Base-by-base conservation (phyloP, 192 early-diverging fungal species). In the Physocladia obscura region DNA sequence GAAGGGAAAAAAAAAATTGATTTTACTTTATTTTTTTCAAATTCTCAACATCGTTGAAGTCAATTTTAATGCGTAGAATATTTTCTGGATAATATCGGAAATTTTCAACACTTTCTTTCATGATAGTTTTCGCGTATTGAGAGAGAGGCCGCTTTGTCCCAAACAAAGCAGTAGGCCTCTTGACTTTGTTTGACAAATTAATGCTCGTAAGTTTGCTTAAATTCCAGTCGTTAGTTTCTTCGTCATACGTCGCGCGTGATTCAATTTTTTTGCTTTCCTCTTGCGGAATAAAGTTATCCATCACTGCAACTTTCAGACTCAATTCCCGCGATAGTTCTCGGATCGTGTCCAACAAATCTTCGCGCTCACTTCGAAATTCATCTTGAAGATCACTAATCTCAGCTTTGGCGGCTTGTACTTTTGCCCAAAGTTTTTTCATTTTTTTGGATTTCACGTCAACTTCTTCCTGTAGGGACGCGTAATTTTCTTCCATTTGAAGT, bases 381-480 rank as follows among this genome's bases (percentile, higher is more conserved):
- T 87, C 85, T 54, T 87, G 76, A 24, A 86, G 59, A 39, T 88
- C 85, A 57, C 73, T 75, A 39, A 87, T 86, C 57, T 88, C 87
- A 0, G 72, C 50, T 52, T 88, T 87, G 27, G 75, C 71, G 24
- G 69, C 62, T 50, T 86, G 82, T 15, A 87, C 65, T 37, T 82
- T 81, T 0, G 73, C 69, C 81, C 81, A 87, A 11, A 88, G 74
- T 59, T 88, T 88, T 30, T 78, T 76, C 29, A 88, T 72, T 49
- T 88, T 88, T 59, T 87, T 81, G 15, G 87, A 80, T 59, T 88
- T 88, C 0, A 73, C 73, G 48, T 89, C 87, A 15, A 85, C 85
- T 73, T 88, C 87, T 69, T 88, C 87, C 68, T 87, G 85, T 32
- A 88, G 55, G 0, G 81, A 81, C 15, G 83, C 80, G 69, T 84